Evolutionary conservation across 1,284 basidiomycete genomes (phyloP).

Genomic region (Rhodotorula glutinis): DNA sequence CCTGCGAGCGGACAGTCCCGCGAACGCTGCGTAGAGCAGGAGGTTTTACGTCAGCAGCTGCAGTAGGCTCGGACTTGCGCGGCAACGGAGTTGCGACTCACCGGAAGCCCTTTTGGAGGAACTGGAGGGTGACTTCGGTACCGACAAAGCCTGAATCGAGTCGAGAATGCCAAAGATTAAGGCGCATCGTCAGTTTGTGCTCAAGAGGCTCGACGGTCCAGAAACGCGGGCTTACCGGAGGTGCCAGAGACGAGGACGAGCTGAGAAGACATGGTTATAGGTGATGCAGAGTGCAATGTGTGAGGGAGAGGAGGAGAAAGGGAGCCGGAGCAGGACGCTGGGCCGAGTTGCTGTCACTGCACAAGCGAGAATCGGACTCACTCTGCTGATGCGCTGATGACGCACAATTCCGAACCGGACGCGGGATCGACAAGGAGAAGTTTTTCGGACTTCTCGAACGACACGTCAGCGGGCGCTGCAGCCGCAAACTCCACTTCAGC

Average conservation of each 20-base stretch:
- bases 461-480: too few relatives aligned
- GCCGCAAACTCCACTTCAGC: too few relatives aligned
- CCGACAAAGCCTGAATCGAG: conserved; percentile 20
- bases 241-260: conserved; percentile 31
- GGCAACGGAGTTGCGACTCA: neutral
- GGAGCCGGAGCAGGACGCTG: too few relatives aligned
- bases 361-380: too few relatives aligned
- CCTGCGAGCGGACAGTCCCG: conserved; percentile 24
- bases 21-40: conserved; percentile 10
- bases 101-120: conserved; percentile 20
- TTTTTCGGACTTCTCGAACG: too few relatives aligned
- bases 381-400: too few relatives aligned
- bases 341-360: too few relatives aligned
- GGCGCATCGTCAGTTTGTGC: neutral
- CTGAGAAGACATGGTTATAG: neutral
- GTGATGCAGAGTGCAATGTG: too few relatives aligned
- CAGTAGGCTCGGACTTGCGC: neutral
- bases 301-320: too few relatives aligned
- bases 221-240: neutral
- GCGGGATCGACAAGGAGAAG: too few relatives aligned
- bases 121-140: conserved; percentile 13
- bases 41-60: neutral
- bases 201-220: neutral
- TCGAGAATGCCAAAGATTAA: too few relatives aligned
- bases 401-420: too few relatives aligned